Base-by-base conservation (phyloP, 257 asterid species). In the Solanum piurae region DNA sequence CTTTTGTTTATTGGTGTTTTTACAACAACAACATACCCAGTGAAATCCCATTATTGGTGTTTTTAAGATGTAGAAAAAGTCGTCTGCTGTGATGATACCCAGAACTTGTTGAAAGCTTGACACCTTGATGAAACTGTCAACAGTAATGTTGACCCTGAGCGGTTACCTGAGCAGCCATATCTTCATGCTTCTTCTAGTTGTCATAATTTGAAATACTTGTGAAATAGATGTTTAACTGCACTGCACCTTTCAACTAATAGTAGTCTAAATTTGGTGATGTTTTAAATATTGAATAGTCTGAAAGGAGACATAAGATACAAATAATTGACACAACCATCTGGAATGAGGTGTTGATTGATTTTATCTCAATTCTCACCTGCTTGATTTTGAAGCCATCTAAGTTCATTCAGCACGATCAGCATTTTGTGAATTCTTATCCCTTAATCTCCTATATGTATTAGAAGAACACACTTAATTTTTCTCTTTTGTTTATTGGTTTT, bases 151-250 rank as follows among this genome's bases (percentile, higher is more conserved):
- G 86, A 87, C 77, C 76, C 91, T 89, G 90, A 87, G 91, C 87
- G 89, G 92, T 90, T 90, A 90, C 73, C 92, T 86, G 88, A 90
- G 88, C 92, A 90, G 69, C 74, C 87, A 12, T 44, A 68, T 33
- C 9, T 83, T 46, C 18, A 58, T 34, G 31, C 60, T 76, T 82
- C 44, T 29, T 82, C 44, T 82, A 25, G 69, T 82, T 8, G 3
- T 44, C 23, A 82, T 80, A 58, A 37, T 82, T 29, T 82, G 29
- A 49, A 82, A 31, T 25, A 13, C 64, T 46, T 46, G 10, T 80
- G 85, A 44, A 25, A 27, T 79, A 18, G 27, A 44, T 13, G n/a
- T 13, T 77, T 20, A 77, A n/a, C 55, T 77, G 37, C 62, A 42
- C 10, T n/a, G 33, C 84, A 27, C 36, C 13, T 42, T 38, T 79